phyloP scores from a whole-genome alignment of 768 basidiomycete species.

The Pisolithus albus region DNA sequence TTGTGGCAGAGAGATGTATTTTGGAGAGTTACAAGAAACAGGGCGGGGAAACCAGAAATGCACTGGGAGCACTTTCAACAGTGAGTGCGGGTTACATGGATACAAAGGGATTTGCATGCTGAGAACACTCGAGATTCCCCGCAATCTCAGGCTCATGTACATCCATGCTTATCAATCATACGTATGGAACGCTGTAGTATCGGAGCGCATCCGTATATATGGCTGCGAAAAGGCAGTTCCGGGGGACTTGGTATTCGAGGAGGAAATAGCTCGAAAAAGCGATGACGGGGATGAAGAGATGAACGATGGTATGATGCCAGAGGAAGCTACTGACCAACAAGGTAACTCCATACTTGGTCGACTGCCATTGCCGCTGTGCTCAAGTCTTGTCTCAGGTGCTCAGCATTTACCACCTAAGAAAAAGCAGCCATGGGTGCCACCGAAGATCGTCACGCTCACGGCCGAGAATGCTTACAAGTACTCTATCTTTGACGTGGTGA shows the following conservation, averaged over 20 bases:
- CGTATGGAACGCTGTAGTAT: slow-evolving; percentile 96
- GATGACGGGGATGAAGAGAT: slow-evolving; percentile 9
- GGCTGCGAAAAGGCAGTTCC: slow-evolving; percentile 69
- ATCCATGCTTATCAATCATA: slow-evolving; percentile 98
- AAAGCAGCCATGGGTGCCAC: slow-evolving; percentile 53
- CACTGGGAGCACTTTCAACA: slow-evolving; percentile 81
- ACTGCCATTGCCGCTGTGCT: background rate
- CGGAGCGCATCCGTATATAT: slow-evolving; percentile 78
- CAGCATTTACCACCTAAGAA: slow-evolving; percentile 7
- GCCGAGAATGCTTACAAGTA: slow-evolving; percentile 74
- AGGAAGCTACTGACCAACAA: slow-evolving; percentile 30
- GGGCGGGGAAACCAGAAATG: slow-evolving; percentile 70
- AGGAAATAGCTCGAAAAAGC: slow-evolving; percentile 19
- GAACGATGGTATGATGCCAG: slow-evolving; percentile 20
- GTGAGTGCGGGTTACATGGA: slow-evolving; percentile 34
- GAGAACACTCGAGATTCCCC: slow-evolving; percentile 66
- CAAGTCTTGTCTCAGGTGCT: background rate
- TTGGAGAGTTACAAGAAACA: slow-evolving; percentile 86
- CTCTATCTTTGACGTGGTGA: slow-evolving; percentile 89
- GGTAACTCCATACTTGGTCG: slow-evolving; percentile 17
- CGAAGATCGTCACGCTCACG: slow-evolving; percentile 70
- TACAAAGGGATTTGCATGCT: background rate
- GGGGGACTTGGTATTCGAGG: slow-evolving; percentile 88
- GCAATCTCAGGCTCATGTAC: slow-evolving; percentile 94
- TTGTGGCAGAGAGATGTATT: slow-evolving; percentile 89